phyloP scores from a whole-genome alignment of 352 stramenopile genomes.

The Phytophthora fragariae region DNA sequence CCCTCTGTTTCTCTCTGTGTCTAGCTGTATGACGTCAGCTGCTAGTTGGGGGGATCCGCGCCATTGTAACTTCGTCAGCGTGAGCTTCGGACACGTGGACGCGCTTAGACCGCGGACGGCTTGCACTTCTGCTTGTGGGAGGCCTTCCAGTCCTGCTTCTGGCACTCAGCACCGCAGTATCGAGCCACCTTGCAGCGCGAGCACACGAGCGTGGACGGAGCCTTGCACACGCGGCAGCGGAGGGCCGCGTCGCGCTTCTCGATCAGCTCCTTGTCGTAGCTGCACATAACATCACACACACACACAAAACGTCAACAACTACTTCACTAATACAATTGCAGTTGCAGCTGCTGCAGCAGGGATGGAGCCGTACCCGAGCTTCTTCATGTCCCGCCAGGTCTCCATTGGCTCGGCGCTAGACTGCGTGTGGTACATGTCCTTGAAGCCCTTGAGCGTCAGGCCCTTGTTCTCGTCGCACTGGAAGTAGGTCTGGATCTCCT shows the following conservation, averaged over 20 bases:
- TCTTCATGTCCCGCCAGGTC: constrained; percentile 91
- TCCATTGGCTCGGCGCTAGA: constrained; percentile 89
- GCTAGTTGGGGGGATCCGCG: constrained; percentile 10
- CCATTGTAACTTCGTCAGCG: constrained; percentile 32
- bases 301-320: constrained; percentile 6
- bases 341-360: background rate
- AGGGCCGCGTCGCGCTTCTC: constrained; percentile 77
- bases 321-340: background rate
- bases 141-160: constrained; percentile 91
- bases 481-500: constrained; percentile 93
- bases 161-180: constrained; percentile 89
- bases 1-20: constrained; percentile 22
- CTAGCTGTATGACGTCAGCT: constrained; percentile 33
- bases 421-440: constrained; percentile 93
- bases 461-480: constrained; percentile 92
- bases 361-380: constrained; percentile 70
- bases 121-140: constrained; percentile 90
- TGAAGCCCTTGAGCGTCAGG: constrained; percentile 90
- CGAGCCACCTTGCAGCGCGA: constrained; percentile 88
- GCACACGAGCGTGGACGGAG: constrained; percentile 79
- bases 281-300: constrained; percentile 25
- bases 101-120: constrained; percentile 47
- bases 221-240: constrained; percentile 85
- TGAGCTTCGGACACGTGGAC: constrained; percentile 26
- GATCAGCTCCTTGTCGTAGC: constrained; percentile 77